Percentiles rank a stretch among this genome's conserved stretches.
These are phyloP conservation scores for Neurospora terricola DNA, from an alignment of 495 filamentous ascomycete species.

Conservation along the genomic window DNA sequence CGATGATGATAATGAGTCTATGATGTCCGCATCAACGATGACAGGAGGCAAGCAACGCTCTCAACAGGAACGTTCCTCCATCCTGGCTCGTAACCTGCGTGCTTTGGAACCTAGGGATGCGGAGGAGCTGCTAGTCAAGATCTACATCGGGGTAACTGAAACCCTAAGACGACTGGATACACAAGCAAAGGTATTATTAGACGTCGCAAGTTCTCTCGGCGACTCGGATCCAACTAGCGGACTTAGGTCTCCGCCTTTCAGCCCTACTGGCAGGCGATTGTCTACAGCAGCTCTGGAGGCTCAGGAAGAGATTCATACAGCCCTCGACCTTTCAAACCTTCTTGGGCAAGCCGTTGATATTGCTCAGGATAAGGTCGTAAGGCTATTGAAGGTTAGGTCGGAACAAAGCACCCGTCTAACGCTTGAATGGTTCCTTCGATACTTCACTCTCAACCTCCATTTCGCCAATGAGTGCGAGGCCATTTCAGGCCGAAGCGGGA, in stretches of 20 bases:
- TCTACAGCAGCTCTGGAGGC: constrained; percentile 27
- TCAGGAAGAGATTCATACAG: constrained; percentile 75
- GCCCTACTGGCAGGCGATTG: constrained; percentile 28
- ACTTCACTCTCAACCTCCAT: constrained; percentile 85
- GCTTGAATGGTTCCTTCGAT: constrained; percentile 72
- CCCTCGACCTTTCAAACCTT: constrained; percentile 88
- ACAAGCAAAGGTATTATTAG: constrained; percentile 90
- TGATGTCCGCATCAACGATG: constrained; percentile 78
- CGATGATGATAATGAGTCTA: constrained; percentile 87
- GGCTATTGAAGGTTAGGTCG: constrained; percentile 81
- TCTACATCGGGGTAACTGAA: constrained; percentile 83
- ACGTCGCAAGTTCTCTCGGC: constrained; percentile 75
- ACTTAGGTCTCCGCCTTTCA: constrained; percentile 38
- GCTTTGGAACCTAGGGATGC: constrained; percentile 75
- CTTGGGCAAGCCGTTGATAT: constrained; percentile 89
- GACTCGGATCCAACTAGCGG: constrained; percentile 20
- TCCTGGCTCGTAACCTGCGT: constrained; percentile 84
- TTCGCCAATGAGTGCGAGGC: constrained; percentile 97
- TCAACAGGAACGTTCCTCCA: constrained; percentile 81
- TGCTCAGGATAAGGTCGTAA: constrained; percentile 84
- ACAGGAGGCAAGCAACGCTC: constrained; percentile 55
- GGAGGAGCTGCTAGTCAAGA: constrained; percentile 69
- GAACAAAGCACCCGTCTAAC: constrained; percentile 68
- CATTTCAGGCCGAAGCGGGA: constrained; percentile 80
- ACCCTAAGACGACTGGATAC: constrained; percentile 73